Evolutionary conservation across 129 eudicot species (phyloP), one percentile per base, ranked within the genome.

Genomic region (Escallonia herrerae): DNA sequence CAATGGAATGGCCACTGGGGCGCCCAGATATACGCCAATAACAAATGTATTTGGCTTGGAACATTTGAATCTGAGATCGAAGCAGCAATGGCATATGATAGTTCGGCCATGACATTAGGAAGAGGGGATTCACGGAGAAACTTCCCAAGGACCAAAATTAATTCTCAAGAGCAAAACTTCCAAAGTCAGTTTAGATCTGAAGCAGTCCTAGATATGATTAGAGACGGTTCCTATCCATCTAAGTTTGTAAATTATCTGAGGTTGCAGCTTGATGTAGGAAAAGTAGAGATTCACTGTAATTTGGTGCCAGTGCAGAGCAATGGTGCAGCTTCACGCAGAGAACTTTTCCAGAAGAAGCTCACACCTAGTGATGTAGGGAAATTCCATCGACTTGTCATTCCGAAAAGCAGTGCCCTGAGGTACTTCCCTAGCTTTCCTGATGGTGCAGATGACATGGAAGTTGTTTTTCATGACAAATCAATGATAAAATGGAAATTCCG

Each of bases 361-460:
- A 91, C 97, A 12, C 96, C 95, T 8, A 91, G 96, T 42, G 97
- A 91, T 65, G 96, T 87, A 2, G 84, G 97, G 2, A 82, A 87
- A 66, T 85, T 87, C 43, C 87, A 87, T 55, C 74, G 95, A 6
- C 79, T 91, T 2, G 97, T 91, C 6, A 85, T 91, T 46, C 97
- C 97, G 0, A 91, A 85, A 68, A 91, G 78, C 42, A 75, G 71
- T 45, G 97, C 97, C 3, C 41, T 78, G n/a, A 67, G 70, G 13
- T 81, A 73, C 55, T 85, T 91, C 58, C 86, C 88, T n/a, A 58
- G 39, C 4, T 58, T 74, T 2, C 22, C 77, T 0, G 60, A 48
- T n/a, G 49, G 8, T 33, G 75, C 39, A n/a, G 80, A 79, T 14
- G 91, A 85, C 33, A 77, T 73, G 12, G 61, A 74, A 53, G 76